Evolutionary conservation across 305 asterid species (phyloP).

Genomic region (Euphrasia arctica): DNA sequence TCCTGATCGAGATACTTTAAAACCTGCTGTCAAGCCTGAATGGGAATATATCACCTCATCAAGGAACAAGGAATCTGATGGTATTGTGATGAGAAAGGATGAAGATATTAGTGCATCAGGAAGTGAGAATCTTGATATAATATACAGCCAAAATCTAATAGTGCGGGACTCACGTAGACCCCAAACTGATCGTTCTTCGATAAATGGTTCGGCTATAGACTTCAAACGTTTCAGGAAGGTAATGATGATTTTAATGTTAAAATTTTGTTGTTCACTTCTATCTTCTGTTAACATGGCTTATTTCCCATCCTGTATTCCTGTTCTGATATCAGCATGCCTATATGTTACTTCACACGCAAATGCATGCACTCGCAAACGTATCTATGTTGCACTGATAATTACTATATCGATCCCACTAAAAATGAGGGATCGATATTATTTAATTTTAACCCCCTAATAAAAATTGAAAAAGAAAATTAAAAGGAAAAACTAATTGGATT

Average conservation of each 20-base stretch:
- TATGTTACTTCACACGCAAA: not conserved
- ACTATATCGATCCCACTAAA: too few relatives aligned
- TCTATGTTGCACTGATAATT: too few relatives aligned
- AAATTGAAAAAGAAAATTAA: too few relatives aligned
- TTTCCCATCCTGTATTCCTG: too few relatives aligned
- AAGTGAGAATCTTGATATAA: conserved; percentile 59
- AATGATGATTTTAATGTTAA: conserved; percentile 23
- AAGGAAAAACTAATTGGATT: too few relatives aligned
- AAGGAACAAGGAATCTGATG: conserved; percentile 32
- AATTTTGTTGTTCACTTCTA: conserved; percentile 11
- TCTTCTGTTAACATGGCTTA: too few relatives aligned
- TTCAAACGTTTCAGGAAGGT: conserved; percentile 94
- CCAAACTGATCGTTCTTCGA: conserved; percentile 35
- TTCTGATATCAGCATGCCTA: not conserved
- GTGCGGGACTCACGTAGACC: conserved; percentile 47
- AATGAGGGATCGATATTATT: too few relatives aligned
- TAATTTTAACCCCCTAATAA: too few relatives aligned
- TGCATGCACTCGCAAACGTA: not conserved
- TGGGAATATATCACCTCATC: conserved; percentile 30
- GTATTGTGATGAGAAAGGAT: conserved; percentile 35
- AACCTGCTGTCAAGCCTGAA: conserved; percentile 33
- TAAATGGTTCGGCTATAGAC: conserved; percentile 38
- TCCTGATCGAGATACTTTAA: conserved; percentile 28
- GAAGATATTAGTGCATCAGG: conserved; percentile 39
- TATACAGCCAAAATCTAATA: conserved; percentile 77